phyloP scores from a whole-genome alignment of 108 stramenopile genomes.

The Schizochytrium sp. region DNA sequence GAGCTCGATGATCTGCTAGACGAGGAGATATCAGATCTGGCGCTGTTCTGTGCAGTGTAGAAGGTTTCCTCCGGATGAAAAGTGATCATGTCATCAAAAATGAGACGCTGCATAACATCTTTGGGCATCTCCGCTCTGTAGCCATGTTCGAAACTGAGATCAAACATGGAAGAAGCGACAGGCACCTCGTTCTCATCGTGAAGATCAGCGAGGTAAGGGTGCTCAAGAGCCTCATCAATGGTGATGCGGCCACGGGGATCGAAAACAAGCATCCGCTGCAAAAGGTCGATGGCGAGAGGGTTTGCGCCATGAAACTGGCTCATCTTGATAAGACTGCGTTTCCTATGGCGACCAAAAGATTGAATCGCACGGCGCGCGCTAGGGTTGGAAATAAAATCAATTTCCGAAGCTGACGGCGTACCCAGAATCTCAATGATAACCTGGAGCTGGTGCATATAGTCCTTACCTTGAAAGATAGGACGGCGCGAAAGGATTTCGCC shows the following conservation, averaged over 20 bases:
- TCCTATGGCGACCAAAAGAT: not conserved
- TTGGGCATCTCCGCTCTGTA: conserved; percentile 66
- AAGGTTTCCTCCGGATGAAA: conserved; percentile 8
- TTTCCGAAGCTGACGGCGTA: conserved; percentile 68
- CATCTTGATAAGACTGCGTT: conserved; percentile 11
- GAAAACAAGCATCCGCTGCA: conserved; percentile 74
- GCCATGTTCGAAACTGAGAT: conserved; percentile 69
- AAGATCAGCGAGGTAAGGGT: conserved; percentile 78
- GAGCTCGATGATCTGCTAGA: not conserved
- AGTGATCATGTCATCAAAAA: conserved; percentile 61
- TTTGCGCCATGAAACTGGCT: conserved; percentile 28
- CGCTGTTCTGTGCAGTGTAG: conserved; percentile 48
- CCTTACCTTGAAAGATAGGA: conserved; percentile 69
- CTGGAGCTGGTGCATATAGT: conserved; percentile 75
- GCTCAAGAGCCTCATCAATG: conserved; percentile 77
- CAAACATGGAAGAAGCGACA: conserved; percentile 59
- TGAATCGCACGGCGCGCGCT: conserved; percentile 63
- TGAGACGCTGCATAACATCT: conserved; percentile 57
- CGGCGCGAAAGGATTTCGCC: conserved; percentile 68
- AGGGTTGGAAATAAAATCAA: conserved; percentile 69
- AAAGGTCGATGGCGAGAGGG: conserved; percentile 71
- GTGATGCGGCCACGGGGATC: conserved; percentile 73
- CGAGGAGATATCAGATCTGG: not conserved
- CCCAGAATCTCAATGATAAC: conserved; percentile 75
- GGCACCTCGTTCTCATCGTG: conserved; percentile 66